phyloP scores from a whole-genome alignment of 2,329 filamentous ascomycete genomes.

The Talaromyces sp. region DNA sequence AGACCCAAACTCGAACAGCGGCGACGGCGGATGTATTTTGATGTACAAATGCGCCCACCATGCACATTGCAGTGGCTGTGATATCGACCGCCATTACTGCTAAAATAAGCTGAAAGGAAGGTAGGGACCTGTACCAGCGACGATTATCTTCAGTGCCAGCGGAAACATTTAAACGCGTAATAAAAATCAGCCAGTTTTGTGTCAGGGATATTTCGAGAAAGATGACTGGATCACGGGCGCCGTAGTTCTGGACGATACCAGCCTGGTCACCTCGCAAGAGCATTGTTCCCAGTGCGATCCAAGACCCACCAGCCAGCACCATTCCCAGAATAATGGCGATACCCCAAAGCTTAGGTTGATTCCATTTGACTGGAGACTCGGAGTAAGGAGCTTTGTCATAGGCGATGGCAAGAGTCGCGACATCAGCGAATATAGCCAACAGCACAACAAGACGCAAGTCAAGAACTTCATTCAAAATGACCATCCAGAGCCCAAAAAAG shows the following conservation, averaged over 20 bases:
- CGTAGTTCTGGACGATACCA: conserved; percentile 88
- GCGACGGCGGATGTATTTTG: conserved; percentile 76
- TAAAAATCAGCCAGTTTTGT: conserved; percentile 96
- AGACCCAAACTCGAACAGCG: conserved; percentile 87
- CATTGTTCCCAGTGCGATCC: conserved; percentile 89
- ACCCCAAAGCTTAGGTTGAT: conserved; percentile 90
- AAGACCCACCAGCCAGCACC: conserved; percentile 79
- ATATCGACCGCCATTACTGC: conserved; percentile 82
- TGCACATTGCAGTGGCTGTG: conserved; percentile 79
- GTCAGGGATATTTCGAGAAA: conserved; percentile 90
- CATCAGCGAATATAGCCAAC: conserved; percentile 92
- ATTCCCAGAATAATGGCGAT: conserved; percentile 84
- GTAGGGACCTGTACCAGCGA: conserved; percentile 86
- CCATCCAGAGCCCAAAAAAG: conserved; percentile 90
- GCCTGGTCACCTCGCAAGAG: conserved; percentile 67
- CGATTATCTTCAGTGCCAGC: conserved; percentile 51
- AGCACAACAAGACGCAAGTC: conserved; percentile 89
- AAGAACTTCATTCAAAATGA: conserved; percentile 79
- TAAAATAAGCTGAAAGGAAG: conserved; percentile 79
- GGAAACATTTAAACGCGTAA: conserved; percentile 75
- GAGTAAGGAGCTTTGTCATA: conserved; percentile 92
- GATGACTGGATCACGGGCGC: conserved; percentile 77
- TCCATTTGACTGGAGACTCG: conserved; percentile 89
- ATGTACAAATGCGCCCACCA: conserved; percentile 80
- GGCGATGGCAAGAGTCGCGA: conserved; percentile 87